These are phyloP conservation scores for Aspergillus fijiensis DNA, from an alignment of 2,329 filamentous ascomycete species.

Conservation along the genomic window DNA sequence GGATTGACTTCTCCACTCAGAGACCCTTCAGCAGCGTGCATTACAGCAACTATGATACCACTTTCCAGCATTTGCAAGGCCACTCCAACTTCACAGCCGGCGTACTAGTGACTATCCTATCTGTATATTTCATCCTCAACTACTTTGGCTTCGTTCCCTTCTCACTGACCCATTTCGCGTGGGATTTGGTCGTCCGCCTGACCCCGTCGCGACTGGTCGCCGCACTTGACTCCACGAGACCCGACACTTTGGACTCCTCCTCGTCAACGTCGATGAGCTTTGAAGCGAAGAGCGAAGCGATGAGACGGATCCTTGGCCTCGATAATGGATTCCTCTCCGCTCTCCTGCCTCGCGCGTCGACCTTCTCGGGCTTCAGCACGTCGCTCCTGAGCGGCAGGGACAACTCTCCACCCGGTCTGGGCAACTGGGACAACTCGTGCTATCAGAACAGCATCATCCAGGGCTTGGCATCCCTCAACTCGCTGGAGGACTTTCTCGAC, in stretches of 20 bases:
- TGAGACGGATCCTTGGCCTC: conserved; percentile 63
- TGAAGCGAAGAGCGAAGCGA: conserved; percentile 61
- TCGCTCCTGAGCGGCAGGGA: conserved; percentile 38
- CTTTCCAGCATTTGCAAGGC: conserved; percentile 27
- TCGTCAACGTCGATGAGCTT: conserved; percentile 27
- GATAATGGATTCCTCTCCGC: conserved; percentile 60
- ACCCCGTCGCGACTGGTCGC: conserved; percentile 42
- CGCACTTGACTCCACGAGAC: conserved; percentile 51
- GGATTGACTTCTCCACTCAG: conserved; percentile 30
- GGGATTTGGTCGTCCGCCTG: conserved; percentile 41
- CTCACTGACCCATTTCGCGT: conserved; percentile 33
- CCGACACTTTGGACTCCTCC: conserved; percentile 45
- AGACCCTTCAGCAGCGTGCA: conserved; percentile 28
- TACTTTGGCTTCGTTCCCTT: conserved; percentile 32
- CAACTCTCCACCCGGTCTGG: conserved; percentile 61
- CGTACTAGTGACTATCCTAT: conserved; percentile 27
- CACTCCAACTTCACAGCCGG: conserved; percentile 30
- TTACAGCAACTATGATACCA: conserved; percentile 36
- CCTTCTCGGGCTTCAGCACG: conserved; percentile 55
- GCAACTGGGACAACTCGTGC: conserved; percentile 93
- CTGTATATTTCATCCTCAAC: conserved; percentile 31
- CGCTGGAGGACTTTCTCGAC: conserved; percentile 67
- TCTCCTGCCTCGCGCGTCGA: conserved; percentile 56
- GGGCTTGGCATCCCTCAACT: conserved; percentile 71
- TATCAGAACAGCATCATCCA: conserved; percentile 97